phyloP scores from a whole-genome alignment of 2,329 filamentous ascomycete species.

The Pleoardoris graminearum region DNA sequence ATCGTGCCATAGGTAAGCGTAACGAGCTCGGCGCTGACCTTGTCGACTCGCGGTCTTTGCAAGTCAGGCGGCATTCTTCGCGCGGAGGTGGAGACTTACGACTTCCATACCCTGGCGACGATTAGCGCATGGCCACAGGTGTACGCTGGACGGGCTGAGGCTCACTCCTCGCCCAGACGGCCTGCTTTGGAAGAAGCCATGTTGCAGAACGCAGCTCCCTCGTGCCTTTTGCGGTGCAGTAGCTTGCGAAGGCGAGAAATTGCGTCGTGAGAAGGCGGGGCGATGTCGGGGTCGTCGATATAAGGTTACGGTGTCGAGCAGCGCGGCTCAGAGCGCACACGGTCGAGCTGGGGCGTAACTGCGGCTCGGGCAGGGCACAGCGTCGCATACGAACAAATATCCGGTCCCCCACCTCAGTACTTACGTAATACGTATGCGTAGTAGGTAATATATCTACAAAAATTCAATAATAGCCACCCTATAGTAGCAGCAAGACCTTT shows the following conservation, averaged over 20 bases:
- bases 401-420: too few species aligned
- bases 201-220: constrained; percentile 3
- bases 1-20: constrained; percentile 98
- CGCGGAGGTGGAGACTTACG: constrained; percentile 55
- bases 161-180: constrained; percentile 75
- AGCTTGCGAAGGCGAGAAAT: not conserved
- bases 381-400: too few species aligned
- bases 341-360: too few species aligned
- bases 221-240: not conserved
- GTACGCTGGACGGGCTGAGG: constrained; percentile 26
- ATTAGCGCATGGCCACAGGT: constrained; percentile 37
- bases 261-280: not conserved
- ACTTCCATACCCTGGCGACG: constrained; percentile 79
- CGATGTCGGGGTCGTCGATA: constrained; percentile 14
- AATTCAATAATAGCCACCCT: too few species aligned
- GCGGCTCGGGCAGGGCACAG: too few species aligned
- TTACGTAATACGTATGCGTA: too few species aligned
- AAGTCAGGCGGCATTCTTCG: constrained; percentile 27
- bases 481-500: too few species aligned
- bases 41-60: constrained; percentile 85
- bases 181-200: constrained; percentile 67
- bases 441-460: too few species aligned
- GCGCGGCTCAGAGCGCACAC: constrained; percentile 12
- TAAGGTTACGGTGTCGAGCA: constrained; percentile 16
- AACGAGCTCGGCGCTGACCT: constrained; percentile 96